Conservation (phyloP, 768 basidiomycete species). For the Mrakia gelida region DNA sequence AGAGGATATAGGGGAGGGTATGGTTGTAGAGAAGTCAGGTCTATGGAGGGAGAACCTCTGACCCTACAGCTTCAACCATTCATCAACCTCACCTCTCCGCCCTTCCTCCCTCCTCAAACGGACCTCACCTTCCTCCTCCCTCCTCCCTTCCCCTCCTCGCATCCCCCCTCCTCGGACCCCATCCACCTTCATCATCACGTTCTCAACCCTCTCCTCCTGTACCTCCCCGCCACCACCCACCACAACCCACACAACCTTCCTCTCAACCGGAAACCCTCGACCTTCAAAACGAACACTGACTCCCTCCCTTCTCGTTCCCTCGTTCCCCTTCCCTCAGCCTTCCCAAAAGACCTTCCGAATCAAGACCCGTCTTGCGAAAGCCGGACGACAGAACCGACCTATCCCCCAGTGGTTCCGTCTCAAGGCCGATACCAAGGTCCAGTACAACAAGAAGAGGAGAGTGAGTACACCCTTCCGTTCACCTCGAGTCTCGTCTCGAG, state of each 20-base stretch:
- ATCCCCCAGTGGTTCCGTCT: slow-evolving; percentile 98
- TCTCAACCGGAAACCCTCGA: not conserved
- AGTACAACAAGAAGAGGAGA: slow-evolving; percentile 66
- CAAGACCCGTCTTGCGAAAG: slow-evolving; percentile 96
- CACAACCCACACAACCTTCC: not conserved
- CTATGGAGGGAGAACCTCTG: not conserved
- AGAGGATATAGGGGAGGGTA: not conserved
- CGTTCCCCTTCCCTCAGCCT: slow-evolving; percentile 59
- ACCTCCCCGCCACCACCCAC: not conserved
- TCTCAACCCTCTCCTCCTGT: not conserved
- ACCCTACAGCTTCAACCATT: not conserved
- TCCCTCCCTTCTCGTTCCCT: not conserved
- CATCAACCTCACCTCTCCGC: not conserved
- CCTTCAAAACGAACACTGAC: not conserved
- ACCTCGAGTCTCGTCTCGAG: not conserved
- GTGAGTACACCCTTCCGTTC: slow-evolving; percentile 10
- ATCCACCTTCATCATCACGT: not conserved
- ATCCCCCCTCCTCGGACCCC: not conserved
- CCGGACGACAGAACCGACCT: slow-evolving; percentile 90
- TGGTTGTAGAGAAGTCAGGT: not conserved
- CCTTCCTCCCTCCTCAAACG: not conserved
- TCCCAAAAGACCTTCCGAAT: slow-evolving; percentile 98
- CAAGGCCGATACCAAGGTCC: slow-evolving; percentile 70
- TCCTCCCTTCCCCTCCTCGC: not conserved
- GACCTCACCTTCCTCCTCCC: not conserved